Conservation (phyloP, 2,329 filamentous ascomycete species). For the Aspergillus fischeri region DNA sequence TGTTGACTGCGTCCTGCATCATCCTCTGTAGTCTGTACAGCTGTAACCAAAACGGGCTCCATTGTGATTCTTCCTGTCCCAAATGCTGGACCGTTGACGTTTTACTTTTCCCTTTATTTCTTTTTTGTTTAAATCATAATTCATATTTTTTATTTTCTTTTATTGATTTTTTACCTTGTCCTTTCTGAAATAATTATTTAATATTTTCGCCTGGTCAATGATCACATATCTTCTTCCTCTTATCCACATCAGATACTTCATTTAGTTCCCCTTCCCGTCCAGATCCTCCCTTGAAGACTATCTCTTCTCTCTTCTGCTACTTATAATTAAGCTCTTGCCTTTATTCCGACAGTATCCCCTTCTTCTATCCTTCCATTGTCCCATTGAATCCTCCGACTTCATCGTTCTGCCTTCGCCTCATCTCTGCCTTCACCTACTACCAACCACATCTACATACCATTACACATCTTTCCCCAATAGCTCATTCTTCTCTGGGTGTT, state of each 20-base stretch:
- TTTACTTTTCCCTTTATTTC: slow-evolving; percentile 12
- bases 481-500: neutral
- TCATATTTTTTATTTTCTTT: slow-evolving; percentile 3
- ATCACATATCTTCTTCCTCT: slow-evolving; percentile 24
- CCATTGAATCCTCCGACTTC: slow-evolving; percentile 3
- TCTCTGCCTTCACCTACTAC: slow-evolving; percentile 2
- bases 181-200: slow-evolving; percentile 6
- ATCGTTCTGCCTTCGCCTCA: slow-evolving; percentile 9
- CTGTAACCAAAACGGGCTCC: slow-evolving; percentile 32
- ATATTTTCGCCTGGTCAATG: slow-evolving; percentile 31
- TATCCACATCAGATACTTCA: slow-evolving; percentile 29
- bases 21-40: slow-evolving; percentile 25
- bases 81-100: slow-evolving; percentile 30
- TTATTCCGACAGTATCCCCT: neutral
- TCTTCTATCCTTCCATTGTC: slow-evolving; percentile 1
- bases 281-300: slow-evolving; percentile 12
- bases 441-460: slow-evolving; percentile 7
- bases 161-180: slow-evolving; percentile 4
- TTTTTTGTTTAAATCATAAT: slow-evolving; percentile 16
- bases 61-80: slow-evolving; percentile 12
- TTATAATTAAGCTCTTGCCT: slow-evolving; percentile 1
- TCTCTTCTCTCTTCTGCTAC: slow-evolving; percentile 6
- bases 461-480: neutral
- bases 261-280: slow-evolving; percentile 28
- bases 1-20: slow-evolving; percentile 29